phyloP scores from a whole-genome alignment of 2,329 filamentous ascomycete genomes.

The Penicillium occitanis region DNA sequence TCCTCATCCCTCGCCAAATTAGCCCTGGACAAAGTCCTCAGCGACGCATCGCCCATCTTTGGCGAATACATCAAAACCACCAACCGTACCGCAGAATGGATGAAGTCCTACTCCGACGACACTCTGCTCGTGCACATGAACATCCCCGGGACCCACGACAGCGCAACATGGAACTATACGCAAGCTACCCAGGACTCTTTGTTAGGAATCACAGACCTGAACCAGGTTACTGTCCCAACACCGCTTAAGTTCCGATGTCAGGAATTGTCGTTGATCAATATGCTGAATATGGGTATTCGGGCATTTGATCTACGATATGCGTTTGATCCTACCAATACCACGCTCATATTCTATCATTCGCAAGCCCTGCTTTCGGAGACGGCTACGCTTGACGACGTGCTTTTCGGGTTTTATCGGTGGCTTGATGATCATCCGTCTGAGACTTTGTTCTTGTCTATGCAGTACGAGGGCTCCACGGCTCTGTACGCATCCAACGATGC shows the following conservation, averaged over 20 bases:
- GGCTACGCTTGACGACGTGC: constrained; percentile 46
- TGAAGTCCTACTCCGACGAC: constrained; percentile 46
- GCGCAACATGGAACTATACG: constrained; percentile 54
- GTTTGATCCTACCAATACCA: constrained; percentile 47
- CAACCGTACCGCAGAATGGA: constrained; percentile 44
- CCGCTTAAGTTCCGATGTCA: constrained; percentile 48
- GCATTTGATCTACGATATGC: constrained; percentile 55
- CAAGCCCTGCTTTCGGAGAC: constrained; percentile 47
- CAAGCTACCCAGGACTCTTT: constrained; percentile 44
- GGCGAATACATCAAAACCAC: constrained; percentile 34
- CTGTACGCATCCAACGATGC: constrained; percentile 33
- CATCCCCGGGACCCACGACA: constrained; percentile 54
- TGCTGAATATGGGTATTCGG: constrained; percentile 50
- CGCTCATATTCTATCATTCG: constrained; percentile 52
- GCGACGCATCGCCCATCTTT: constrained; percentile 47
- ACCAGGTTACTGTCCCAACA: constrained; percentile 31
- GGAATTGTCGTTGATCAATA: constrained; percentile 36
- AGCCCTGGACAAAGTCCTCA: constrained; percentile 46
- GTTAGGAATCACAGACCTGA: constrained; percentile 42
- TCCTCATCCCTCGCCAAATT: constrained; percentile 28
- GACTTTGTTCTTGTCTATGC: constrained; percentile 49
- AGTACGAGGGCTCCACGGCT: constrained; percentile 43
- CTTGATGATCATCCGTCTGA: constrained; percentile 50
- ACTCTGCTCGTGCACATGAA: constrained; percentile 50
- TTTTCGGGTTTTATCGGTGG: constrained; percentile 53